These are phyloP conservation scores for Amylocystis lapponica DNA, from an alignment of 768 basidiomycete genomes.

Conservation along the genomic window DNA sequence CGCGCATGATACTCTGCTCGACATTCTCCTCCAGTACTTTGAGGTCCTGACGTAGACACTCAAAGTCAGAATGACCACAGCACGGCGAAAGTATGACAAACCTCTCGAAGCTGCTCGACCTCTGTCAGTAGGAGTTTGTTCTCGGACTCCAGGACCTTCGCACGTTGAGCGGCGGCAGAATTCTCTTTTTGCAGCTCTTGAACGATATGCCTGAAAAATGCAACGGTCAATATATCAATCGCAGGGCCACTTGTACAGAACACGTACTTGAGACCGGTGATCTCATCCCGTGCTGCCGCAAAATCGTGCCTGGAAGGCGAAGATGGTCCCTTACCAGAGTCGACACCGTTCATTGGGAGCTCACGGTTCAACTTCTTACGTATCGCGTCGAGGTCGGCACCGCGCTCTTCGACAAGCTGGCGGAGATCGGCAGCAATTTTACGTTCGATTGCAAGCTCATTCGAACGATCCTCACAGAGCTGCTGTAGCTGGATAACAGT, in stretches of 20 bases:
- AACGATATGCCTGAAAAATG: conserved; percentile 63
- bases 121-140: conserved; percentile 65
- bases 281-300: conserved; percentile 52
- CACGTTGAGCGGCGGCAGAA: conserved; percentile 49
- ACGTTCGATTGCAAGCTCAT: conserved; percentile 25
- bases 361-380: conserved; percentile 62
- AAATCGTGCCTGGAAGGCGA: conserved; percentile 48
- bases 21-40: conserved; percentile 72
- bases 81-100: conserved; percentile 15
- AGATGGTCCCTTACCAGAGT: conserved; percentile 24
- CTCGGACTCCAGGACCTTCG: conserved; percentile 71
- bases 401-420: conserved; percentile 31
- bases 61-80: neutral
- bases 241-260: neutral
- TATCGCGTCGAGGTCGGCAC: conserved; percentile 47
- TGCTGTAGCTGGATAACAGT: conserved; percentile 8
- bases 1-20: conserved; percentile 50
- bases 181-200: conserved; percentile 87
- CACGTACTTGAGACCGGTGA: conserved; percentile 75
- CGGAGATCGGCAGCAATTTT: conserved; percentile 28
- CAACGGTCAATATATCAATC: no score
- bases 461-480: conserved; percentile 23
- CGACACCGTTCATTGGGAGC: conserved; percentile 38
- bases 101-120: conserved; percentile 70
- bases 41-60: conserved; percentile 47